A percentile compares a stretch with the other conserved stretches of the same genome.
These are phyloP conservation scores for Euphrasia arctica DNA, from an alignment of 305 asterid species.

Conservation along the genomic window DNA sequence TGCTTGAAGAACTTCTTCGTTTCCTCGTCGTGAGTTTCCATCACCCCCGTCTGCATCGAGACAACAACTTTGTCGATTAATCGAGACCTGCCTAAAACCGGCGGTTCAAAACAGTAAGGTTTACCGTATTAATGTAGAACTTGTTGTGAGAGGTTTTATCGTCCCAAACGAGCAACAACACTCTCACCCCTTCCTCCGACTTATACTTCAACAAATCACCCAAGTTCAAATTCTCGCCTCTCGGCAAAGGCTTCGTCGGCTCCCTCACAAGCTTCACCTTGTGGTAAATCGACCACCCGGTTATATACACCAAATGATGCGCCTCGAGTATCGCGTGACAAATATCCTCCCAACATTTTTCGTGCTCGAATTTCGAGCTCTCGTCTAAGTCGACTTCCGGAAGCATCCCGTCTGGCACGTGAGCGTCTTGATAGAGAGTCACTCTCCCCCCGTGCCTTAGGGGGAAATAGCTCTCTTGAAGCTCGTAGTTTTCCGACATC, in stretches of 20 bases:
- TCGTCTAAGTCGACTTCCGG: constrained; percentile 64
- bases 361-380: constrained; percentile 42
- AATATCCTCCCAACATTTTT: constrained; percentile 86
- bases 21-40: constrained; percentile 98
- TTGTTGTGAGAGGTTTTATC: constrained; percentile 96
- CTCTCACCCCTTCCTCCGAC: constrained; percentile 96
- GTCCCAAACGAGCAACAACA: constrained; percentile 90
- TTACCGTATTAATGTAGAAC: constrained; percentile 78
- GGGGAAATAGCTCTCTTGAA: constrained; percentile 79
- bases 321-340: constrained; percentile 86
- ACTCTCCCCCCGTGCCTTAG: constrained; percentile 72
- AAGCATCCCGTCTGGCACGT: constrained; percentile 59
- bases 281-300: constrained; percentile 91
- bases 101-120: no score
- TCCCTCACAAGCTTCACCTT: constrained; percentile 91
- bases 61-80: neutral
- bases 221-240: constrained; percentile 73
- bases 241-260: constrained; percentile 69
- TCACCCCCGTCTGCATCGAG: constrained; percentile 69
- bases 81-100: no score
- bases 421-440: constrained; percentile 90
- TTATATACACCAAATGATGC: constrained; percentile 71
- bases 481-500: constrained; percentile 37
- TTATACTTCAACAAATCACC: constrained; percentile 92
- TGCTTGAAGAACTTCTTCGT: constrained; percentile 82